These are phyloP conservation scores for Cenchrus purpureus DNA, from an alignment of 176 grass and related monocot species.

Conservation along the genomic window DNA sequence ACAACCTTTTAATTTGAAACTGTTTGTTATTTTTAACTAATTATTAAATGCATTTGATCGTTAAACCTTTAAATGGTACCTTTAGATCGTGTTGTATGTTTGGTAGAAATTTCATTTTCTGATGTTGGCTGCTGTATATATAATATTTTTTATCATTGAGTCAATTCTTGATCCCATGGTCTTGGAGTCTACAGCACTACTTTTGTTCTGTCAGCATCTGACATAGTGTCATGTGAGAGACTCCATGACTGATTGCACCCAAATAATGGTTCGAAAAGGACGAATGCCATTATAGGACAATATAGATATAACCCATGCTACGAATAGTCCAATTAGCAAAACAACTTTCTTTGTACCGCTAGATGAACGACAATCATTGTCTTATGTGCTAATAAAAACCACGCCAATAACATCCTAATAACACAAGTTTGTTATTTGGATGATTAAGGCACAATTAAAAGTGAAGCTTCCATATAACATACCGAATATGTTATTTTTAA, in stretches of 20 bases:
- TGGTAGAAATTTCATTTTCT: background rate
- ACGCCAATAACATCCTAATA: background rate
- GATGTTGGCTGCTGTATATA: background rate
- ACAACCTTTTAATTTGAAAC: too few species aligned
- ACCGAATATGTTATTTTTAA: too few species aligned
- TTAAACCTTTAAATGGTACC: background rate
- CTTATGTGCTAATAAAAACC: background rate
- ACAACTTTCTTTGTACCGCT: background rate
- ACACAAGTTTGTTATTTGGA: too few species aligned
- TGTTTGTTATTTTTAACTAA: too few species aligned
- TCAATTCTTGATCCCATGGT: background rate
- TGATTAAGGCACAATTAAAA: too few species aligned
- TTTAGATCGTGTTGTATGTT: background rate
- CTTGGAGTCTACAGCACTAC: background rate
- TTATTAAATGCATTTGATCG: too few species aligned
- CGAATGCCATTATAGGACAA: background rate
- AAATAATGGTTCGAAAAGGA: background rate
- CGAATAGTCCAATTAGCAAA: background rate
- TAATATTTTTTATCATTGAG: background rate
- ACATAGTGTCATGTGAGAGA: background rate
- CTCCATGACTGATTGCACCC: background rate
- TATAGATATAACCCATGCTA: background rate
- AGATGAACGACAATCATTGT: background rate
- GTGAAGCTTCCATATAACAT: too few species aligned
- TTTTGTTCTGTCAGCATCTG: background rate